Evolutionary conservation across 495 filamentous ascomycete genomes (phyloP).

Genomic region (Jackrogersella multiformis): DNA sequence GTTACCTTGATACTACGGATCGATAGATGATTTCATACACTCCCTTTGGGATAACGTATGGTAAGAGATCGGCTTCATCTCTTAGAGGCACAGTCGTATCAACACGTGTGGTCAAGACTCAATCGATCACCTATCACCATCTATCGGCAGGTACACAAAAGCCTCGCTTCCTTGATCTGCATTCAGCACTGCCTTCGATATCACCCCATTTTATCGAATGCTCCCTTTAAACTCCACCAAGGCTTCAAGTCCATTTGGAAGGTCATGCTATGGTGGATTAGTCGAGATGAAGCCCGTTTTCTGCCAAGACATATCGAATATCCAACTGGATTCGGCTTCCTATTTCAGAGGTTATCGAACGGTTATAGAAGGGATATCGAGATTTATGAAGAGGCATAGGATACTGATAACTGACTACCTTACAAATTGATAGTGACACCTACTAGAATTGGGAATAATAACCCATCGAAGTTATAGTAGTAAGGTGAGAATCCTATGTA

Average conservation of each 20-base stretch:
- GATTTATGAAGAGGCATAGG: not conserved
- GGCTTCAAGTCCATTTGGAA: constrained; percentile 7
- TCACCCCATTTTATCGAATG: not conserved
- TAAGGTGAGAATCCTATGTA: not conserved
- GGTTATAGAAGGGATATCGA: not conserved
- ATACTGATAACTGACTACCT: not conserved
- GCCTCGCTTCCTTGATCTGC: constrained; percentile 15
- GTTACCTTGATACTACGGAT: not conserved
- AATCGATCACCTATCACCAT: constrained; percentile 5
- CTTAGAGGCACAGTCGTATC: not conserved
- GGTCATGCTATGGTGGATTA: constrained; percentile 8
- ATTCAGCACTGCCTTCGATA: constrained; percentile 16
- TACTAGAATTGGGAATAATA: constrained; percentile 2
- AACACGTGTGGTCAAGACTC: not conserved
- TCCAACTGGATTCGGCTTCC: constrained; percentile 5
- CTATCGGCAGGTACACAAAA: constrained; percentile 33
- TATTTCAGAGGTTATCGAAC: constrained; percentile 10
- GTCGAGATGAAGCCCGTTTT: not conserved
- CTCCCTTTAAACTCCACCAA: not conserved
- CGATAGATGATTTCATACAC: not conserved
- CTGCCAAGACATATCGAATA: not conserved
- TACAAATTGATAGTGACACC: constrained; percentile 10
- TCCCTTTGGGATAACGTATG: not conserved
- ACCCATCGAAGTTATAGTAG: not conserved
- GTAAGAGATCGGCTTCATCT: not conserved